Evolutionary conservation across 768 basidiomycete species (phyloP), one percentile per base, ranked within the genome.

Genomic region (Podaxis sp.): DNA sequence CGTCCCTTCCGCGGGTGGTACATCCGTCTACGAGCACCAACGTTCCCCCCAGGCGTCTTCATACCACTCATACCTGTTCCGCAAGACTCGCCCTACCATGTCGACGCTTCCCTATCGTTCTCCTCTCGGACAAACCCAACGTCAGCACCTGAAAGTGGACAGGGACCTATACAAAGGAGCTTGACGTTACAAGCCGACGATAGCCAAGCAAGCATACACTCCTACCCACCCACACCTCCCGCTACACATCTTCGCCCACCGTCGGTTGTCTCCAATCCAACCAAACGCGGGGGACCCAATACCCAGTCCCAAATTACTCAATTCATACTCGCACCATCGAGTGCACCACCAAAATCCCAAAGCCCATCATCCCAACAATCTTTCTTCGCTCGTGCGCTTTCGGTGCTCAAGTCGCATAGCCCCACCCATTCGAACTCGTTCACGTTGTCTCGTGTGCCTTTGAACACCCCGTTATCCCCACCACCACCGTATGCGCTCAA

Each of bases 1-100:
- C 84, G 86, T 4, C 92, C 92, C 0, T 85, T 86, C 61, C 84
- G 88, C 29, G 92, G 92, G 50, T 94, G 92, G 92, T 94, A 93
- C 72, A 85, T 94, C 63, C 88, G 88, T 46, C 75, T 94, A 25
- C 83, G 89, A 38, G 77, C 89, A 2, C 91, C 92, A 0, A 67
- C 79, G 3, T 93, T 92, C 65, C 88, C 90, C 0, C 86, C 84
- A 12, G 79, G 82, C 2, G 77, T 80, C 11, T 85, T 79, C 64
- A 87, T 88, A 29, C 80, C 85, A 0, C 69, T 88, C 7, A 74
- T 77, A 24, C 85, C 86, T 8, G 75, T 87, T 0, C 73, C 82
- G 2, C 75, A 73, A 25, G 72, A 73, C 27, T 80, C 83, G 0
- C 78, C 79, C 0, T 75, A 82, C 63, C 80, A 84, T 63, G 73